Percentiles rank a stretch among this genome's conserved stretches.
Conservation (phyloP, 2,329 filamentous ascomycete genomes). For the Hypoxylon sp. region DNA sequence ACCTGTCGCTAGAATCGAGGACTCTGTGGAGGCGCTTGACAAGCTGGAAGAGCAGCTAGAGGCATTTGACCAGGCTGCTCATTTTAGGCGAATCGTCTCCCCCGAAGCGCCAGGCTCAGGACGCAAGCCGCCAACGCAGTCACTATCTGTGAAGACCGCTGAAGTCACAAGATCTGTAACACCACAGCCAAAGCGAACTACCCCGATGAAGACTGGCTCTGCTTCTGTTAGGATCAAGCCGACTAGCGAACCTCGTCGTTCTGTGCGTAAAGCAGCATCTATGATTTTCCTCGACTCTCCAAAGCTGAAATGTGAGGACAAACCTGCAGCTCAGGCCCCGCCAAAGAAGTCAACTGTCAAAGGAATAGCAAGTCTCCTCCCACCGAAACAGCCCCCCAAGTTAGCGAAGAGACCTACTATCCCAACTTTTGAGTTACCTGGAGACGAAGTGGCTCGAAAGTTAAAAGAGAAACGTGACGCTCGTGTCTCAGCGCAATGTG, state of each 20-base stretch:
- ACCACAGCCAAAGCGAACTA: slow-evolving; percentile 48
- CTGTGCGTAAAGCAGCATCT: slow-evolving; percentile 61
- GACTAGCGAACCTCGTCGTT: slow-evolving; percentile 55
- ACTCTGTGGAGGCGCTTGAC: slow-evolving; percentile 74
- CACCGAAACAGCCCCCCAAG: slow-evolving; percentile 64
- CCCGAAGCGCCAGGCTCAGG: slow-evolving; percentile 31
- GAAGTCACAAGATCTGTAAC: slow-evolving; percentile 45
- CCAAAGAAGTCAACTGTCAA: slow-evolving; percentile 51
- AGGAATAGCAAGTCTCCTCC: slow-evolving; percentile 61
- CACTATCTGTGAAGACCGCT: slow-evolving; percentile 30
- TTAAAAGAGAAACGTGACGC: slow-evolving; percentile 61
- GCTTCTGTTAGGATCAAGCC: slow-evolving; percentile 61
- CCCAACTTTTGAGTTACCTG: slow-evolving; percentile 73
- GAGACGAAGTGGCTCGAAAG: slow-evolving; percentile 69
- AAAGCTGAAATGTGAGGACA: slow-evolving; percentile 49
- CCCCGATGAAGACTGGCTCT: slow-evolving; percentile 52
- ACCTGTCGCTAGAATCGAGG: slow-evolving; percentile 68
- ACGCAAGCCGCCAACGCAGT: slow-evolving; percentile 28
- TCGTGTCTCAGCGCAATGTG: slow-evolving; percentile 60
- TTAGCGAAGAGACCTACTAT: slow-evolving; percentile 69
- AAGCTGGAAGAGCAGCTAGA: slow-evolving; percentile 74
- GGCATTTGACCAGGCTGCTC: slow-evolving; percentile 59
- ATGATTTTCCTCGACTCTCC: slow-evolving; percentile 56
- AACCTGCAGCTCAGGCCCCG: slow-evolving; percentile 43
- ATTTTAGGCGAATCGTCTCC: slow-evolving; percentile 46